These are phyloP conservation scores for Aspergillus clavatus DNA, from an alignment of 2,329 filamentous ascomycete species.

Conservation along the genomic window DNA sequence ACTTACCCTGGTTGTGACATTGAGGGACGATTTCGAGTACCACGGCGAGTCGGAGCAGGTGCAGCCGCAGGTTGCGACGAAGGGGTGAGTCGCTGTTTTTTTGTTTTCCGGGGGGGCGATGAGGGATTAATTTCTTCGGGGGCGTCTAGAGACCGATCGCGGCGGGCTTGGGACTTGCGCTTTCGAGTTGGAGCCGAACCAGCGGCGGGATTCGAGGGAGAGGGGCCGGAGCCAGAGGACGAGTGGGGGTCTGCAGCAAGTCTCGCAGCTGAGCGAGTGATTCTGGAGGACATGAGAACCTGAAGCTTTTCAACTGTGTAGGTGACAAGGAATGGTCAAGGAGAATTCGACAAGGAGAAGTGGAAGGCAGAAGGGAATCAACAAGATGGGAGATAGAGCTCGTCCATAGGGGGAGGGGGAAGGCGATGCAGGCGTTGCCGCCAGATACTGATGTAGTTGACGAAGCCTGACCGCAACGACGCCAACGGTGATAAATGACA, in stretches of 20 bases:
- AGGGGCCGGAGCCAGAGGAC: constrained; percentile 38
- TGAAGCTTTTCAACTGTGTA: constrained; percentile 22
- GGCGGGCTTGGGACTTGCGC: constrained; percentile 62
- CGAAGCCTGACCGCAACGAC: neutral
- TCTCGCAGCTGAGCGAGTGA: constrained; percentile 91
- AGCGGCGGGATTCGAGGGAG: constrained; percentile 39
- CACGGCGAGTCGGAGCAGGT: constrained; percentile 42
- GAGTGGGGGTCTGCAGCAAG: constrained; percentile 63
- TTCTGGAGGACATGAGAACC: constrained; percentile 91
- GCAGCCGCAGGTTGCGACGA: constrained; percentile 34
- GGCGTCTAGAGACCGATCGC: constrained; percentile 42
- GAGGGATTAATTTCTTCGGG: constrained; percentile 29
- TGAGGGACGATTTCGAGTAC: constrained; percentile 30
- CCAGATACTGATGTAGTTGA: neutral
- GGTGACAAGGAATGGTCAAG: constrained; percentile 5
- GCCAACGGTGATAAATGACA: neutral
- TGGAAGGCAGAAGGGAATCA: constrained; percentile 4
- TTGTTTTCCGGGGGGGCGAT: constrained; percentile 55
- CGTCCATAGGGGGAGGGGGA: neutral
- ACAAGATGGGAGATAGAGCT: constrained; percentile 2
- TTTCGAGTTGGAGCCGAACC: constrained; percentile 58
- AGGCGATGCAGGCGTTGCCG: neutral
- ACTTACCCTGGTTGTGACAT: constrained; percentile 43
- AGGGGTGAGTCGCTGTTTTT: constrained; percentile 64
- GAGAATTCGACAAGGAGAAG: constrained; percentile 7